Conservation (phyloP, 352 stramenopile genomes). For the Phytopythium vexans region DNA sequence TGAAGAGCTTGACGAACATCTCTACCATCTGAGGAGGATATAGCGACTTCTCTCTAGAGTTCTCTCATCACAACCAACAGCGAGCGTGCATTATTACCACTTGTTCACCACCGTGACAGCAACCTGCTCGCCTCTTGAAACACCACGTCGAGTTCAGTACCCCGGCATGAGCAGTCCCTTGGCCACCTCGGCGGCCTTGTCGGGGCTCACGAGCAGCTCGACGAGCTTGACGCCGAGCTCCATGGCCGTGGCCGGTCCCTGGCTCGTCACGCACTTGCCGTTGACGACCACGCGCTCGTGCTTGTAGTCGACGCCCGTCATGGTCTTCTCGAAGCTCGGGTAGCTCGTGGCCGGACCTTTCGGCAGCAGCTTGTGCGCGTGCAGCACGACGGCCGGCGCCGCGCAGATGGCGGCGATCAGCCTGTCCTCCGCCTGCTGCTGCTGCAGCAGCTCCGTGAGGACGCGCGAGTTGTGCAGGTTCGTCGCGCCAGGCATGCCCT, state of each 20-base stretch:
- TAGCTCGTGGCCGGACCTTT: constrained; percentile 51
- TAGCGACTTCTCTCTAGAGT: not conserved
- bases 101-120: not conserved
- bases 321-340: constrained; percentile 61
- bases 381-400: constrained; percentile 63
- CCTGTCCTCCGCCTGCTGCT: constrained; percentile 62
- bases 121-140: constrained; percentile 4
- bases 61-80: not conserved
- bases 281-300: constrained; percentile 63
- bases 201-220: constrained; percentile 57
- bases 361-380: constrained; percentile 53
- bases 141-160: not conserved
- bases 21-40: constrained; percentile 15
- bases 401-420: constrained; percentile 79
- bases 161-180: constrained; percentile 46
- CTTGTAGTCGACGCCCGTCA: constrained; percentile 46
- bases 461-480: constrained; percentile 66
- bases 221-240: constrained; percentile 82
- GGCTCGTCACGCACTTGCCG: constrained; percentile 75
- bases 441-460: constrained; percentile 49
- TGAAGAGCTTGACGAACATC: constrained; percentile 31
- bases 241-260: constrained; percentile 76
- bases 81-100: not conserved
- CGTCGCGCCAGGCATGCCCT: constrained; percentile 69
- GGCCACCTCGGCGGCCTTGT: constrained; percentile 62